phyloP scores from a whole-genome alignment of 805 yeast species.

The Candida lessepsii region DNA sequence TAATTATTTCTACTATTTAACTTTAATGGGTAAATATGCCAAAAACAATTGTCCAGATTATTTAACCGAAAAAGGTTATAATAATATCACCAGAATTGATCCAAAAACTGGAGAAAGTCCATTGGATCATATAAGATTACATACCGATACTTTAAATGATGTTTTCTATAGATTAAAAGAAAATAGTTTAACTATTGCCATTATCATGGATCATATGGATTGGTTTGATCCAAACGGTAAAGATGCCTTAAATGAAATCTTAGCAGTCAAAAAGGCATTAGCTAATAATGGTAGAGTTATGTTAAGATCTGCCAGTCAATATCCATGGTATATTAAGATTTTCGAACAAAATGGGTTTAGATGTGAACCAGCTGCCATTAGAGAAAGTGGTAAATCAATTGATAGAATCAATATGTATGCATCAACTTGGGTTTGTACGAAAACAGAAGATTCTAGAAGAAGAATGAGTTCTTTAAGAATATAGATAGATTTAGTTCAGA shows the following conservation, averaged over 20 bases:
- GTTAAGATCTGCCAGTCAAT: constrained; percentile 68
- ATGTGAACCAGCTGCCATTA: constrained; percentile 67
- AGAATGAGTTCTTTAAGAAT: constrained; percentile 47
- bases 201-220: constrained; percentile 91
- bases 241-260: constrained; percentile 66
- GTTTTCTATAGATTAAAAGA: constrained; percentile 65
- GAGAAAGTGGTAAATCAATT: constrained; percentile 62
- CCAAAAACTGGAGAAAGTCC: constrained; percentile 42
- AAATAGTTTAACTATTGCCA: constrained; percentile 68
- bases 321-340: constrained; percentile 75
- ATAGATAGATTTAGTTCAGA: constrained; percentile 15
- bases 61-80: constrained; percentile 58
- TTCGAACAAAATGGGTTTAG: constrained; percentile 67
- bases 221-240: constrained; percentile 72
- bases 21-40: constrained; percentile 60
- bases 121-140: constrained; percentile 68
- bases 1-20: constrained; percentile 75
- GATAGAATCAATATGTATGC: constrained; percentile 88
- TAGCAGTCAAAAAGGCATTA: constrained; percentile 61
- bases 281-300: constrained; percentile 70
- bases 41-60: constrained; percentile 73
- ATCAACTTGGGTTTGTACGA: constrained; percentile 82
- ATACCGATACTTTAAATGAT: constrained; percentile 76
- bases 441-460: constrained; percentile 23
- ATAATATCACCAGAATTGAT: constrained; percentile 39